phyloP scores from a whole-genome alignment of 1,284 basidiomycete genomes.

The Cryptococcus sp. region DNA sequence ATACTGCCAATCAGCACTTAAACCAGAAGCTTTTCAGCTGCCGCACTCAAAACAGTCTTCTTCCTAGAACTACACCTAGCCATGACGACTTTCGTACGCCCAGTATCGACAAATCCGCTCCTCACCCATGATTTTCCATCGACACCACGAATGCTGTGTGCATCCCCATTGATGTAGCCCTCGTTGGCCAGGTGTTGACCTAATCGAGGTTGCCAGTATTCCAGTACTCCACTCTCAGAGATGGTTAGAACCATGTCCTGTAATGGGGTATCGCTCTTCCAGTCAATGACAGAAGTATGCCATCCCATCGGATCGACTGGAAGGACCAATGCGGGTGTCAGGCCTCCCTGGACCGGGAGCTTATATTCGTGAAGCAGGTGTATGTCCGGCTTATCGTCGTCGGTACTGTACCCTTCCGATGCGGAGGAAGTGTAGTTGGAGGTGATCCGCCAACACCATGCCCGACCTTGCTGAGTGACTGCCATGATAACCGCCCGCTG shows the following conservation, averaged over 20 bases:
- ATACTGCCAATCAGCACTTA: conserved; percentile 51
- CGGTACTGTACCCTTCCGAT: conserved; percentile 1
- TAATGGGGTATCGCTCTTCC: conserved; percentile 31
- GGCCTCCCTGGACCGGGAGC: conserved; percentile 24
- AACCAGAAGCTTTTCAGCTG: not conserved
- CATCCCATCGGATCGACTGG: conserved; percentile 90
- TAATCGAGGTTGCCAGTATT: conserved; percentile 70
- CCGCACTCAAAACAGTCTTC: conserved; percentile 70
- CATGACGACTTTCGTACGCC: conserved; percentile 58
- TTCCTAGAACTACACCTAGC: conserved; percentile 82
- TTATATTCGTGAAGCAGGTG: conserved; percentile 32
- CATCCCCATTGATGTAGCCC: conserved; percentile 12
- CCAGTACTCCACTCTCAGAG: conserved; percentile 65
- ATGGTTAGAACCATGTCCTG: conserved; percentile 76
- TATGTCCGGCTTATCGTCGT: conserved; percentile 23
- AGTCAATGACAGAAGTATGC: conserved; percentile 53
- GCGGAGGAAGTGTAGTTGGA: conserved; percentile 16
- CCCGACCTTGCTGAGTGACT: conserved; percentile 28
- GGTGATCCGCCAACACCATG: conserved; percentile 44
- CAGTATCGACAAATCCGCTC: conserved; percentile 70
- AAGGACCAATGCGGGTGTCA: conserved; percentile 44
- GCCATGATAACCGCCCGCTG: conserved; percentile 43
- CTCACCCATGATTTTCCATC: conserved; percentile 28
- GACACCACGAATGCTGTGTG: conserved; percentile 53
- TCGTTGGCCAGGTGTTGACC: conserved; percentile 37